These are phyloP conservation scores for Pythium scleroteichum DNA, from an alignment of 352 stramenopile species.

Conservation along the genomic window DNA sequence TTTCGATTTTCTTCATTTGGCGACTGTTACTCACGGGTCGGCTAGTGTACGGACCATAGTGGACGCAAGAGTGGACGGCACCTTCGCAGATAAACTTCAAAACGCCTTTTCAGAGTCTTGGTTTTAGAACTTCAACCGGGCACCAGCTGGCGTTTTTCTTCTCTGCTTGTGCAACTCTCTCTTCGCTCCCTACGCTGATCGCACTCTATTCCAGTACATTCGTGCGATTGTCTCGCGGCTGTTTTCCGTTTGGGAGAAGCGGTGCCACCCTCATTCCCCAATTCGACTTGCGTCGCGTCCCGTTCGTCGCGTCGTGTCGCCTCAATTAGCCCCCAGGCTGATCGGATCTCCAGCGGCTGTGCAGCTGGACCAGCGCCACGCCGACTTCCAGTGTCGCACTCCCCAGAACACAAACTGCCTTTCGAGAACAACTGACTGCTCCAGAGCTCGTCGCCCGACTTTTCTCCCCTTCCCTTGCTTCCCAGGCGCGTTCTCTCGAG, in stretches of 20 bases:
- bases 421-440: no score
- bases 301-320: conserved; percentile 10
- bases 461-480: no score
- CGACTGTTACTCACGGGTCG: conserved; percentile 6
- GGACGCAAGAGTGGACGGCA: conserved; percentile 25
- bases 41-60: conserved; percentile 13
- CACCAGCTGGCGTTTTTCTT: conserved; percentile 14
- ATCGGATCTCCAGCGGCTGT: no score
- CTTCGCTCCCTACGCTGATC: conserved; percentile 6
- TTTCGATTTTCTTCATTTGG: conserved; percentile 19
- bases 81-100: not conserved
- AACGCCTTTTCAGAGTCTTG: conserved; percentile 15
- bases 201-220: conserved; percentile 9
- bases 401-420: no score
- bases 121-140: conserved; percentile 22
- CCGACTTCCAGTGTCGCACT: no score
- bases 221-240: not conserved
- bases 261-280: conserved; percentile 1
- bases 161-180: conserved; percentile 10
- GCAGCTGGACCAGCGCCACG: no score
- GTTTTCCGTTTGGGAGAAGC: conserved; percentile 3
- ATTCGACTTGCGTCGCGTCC: conserved; percentile 16
- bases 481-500: no score
- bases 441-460: no score
- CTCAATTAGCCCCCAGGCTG: conserved; percentile 2